These are phyloP conservation scores for Fusarium tjaetaba DNA, from an alignment of 2,329 filamentous ascomycete species.

Conservation along the genomic window DNA sequence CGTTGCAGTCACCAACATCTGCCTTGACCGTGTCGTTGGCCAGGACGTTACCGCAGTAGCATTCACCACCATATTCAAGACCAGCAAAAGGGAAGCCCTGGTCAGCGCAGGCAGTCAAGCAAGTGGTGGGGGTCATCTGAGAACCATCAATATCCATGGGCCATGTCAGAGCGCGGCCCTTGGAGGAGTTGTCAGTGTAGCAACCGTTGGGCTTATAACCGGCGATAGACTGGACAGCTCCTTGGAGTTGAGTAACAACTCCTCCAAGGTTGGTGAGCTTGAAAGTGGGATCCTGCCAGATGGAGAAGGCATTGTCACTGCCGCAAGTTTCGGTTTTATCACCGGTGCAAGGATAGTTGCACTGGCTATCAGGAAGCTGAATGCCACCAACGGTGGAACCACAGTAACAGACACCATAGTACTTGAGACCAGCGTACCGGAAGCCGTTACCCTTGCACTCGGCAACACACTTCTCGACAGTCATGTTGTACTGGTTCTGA, in stretches of 20 bases:
- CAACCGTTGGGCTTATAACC: slow-evolving; percentile 71
- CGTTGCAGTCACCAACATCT: slow-evolving; percentile 55
- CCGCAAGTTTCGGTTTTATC: slow-evolving; percentile 59
- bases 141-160: slow-evolving; percentile 50
- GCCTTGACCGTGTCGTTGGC: slow-evolving; percentile 56
- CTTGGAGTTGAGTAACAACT: slow-evolving; percentile 51
- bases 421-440: slow-evolving; percentile 61
- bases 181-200: slow-evolving; percentile 58
- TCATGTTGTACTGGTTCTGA: slow-evolving; percentile 53
- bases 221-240: slow-evolving; percentile 47
- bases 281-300: slow-evolving; percentile 62
- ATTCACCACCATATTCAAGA: slow-evolving; percentile 59
- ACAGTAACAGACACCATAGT: slow-evolving; percentile 64
- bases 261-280: slow-evolving; percentile 48
- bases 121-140: slow-evolving; percentile 55
- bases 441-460: slow-evolving; percentile 63
- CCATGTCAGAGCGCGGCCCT: slow-evolving; percentile 58
- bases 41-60: slow-evolving; percentile 63
- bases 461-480: slow-evolving; percentile 58
- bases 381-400: slow-evolving; percentile 63
- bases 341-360: slow-evolving; percentile 64
- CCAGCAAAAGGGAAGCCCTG: slow-evolving; percentile 60
- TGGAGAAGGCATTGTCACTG: slow-evolving; percentile 57
- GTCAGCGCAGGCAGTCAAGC: slow-evolving; percentile 54
- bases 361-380: slow-evolving; percentile 61